Conservation (phyloP, 352 stramenopile species). For the Phytophthora kernoviae region DNA sequence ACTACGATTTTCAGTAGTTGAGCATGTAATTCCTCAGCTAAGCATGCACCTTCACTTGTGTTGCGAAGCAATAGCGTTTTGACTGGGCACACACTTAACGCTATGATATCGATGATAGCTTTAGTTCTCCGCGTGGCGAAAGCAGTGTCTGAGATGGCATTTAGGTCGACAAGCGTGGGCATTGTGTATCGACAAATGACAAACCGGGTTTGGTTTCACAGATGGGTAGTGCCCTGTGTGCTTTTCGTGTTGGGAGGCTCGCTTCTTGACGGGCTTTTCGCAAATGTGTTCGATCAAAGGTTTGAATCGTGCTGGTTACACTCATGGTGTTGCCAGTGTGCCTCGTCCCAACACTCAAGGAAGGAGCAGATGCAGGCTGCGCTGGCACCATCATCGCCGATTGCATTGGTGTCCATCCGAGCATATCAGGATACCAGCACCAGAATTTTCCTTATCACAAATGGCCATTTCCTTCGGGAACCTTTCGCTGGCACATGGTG, state of each 20-base stretch:
- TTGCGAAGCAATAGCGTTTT: no score
- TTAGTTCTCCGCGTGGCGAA: no score
- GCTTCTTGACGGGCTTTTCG: slow-evolving; percentile 22
- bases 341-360: no score
- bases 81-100: no score
- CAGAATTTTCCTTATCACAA: slow-evolving; percentile 27
- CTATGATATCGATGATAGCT: no score
- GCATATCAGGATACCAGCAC: slow-evolving; percentile 14
- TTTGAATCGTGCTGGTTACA: slow-evolving; percentile 31
- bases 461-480: slow-evolving; percentile 29
- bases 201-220: slow-evolving; percentile 9
- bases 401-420: slow-evolving; percentile 14
- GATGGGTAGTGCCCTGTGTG: slow-evolving; percentile 16
- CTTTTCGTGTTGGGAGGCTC: slow-evolving; percentile 31
- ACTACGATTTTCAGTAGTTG: no score
- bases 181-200: no score
- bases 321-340: slow-evolving; percentile 23
- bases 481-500: slow-evolving; percentile 26
- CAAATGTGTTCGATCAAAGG: slow-evolving; percentile 11
- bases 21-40: no score
- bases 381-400: slow-evolving; percentile 26
- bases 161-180: no score
- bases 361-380: slow-evolving; percentile 20
- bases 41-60: no score
- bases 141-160: no score